Evolutionary conservation across 2,329 filamentous ascomycete species (phyloP).

Genomic region (Neonectria coccinea): DNA sequence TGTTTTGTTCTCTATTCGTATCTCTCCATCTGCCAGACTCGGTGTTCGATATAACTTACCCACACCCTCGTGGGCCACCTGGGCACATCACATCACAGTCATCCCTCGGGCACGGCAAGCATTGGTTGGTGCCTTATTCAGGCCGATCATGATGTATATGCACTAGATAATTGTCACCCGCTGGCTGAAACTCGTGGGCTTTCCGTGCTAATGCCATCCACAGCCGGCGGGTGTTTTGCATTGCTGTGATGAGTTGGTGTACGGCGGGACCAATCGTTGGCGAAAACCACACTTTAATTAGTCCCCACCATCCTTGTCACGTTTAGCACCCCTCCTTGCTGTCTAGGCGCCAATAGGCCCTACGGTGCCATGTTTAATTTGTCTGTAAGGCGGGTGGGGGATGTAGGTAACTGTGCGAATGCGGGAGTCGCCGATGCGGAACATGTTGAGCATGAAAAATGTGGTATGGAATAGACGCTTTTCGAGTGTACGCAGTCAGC

Average conservation of each 20-base stretch:
- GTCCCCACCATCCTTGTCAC: constrained; percentile 1
- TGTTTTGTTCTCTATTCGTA: neutral
- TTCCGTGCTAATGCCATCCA: constrained; percentile 6
- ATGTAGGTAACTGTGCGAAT: neutral
- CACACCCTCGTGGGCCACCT: neutral
- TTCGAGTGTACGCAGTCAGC: neutral
- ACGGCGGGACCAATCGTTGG: constrained; percentile 18
- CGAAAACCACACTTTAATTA: constrained; percentile 6
- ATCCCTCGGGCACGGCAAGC: neutral
- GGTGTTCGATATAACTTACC: too few species aligned
- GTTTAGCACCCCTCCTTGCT: constrained; percentile 2
- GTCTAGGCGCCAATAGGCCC: neutral
- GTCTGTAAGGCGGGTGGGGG: neutral
- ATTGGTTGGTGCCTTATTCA: neutral
- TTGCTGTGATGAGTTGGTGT: constrained; percentile 23
- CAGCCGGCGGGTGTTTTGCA: constrained; percentile 18
- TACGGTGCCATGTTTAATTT: neutral
- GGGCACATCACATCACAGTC: neutral
- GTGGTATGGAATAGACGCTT: neutral
- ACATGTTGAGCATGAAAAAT: neutral
- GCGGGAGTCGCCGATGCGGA: neutral
- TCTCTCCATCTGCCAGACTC: too few species aligned
- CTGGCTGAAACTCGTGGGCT: constrained; percentile 7
- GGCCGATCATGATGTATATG: neutral
- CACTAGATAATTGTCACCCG: constrained; percentile 1